Evolutionary conservation across 495 filamentous ascomycete species (phyloP).

Genomic region (Tuber melanosporum): DNA sequence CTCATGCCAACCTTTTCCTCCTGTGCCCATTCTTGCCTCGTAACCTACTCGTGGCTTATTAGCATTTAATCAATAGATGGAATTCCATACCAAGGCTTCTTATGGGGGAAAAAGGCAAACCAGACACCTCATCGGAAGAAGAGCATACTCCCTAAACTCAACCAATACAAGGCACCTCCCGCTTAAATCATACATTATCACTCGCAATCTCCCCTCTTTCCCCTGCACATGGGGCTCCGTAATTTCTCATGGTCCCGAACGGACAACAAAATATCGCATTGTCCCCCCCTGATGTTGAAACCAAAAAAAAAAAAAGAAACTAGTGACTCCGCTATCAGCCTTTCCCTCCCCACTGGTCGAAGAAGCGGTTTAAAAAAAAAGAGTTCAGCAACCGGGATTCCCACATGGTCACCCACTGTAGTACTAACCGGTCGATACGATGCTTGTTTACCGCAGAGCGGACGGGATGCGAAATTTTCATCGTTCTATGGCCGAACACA

Average conservation of each 20-base stretch:
- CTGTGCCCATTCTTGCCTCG: not conserved
- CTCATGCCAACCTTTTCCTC: not conserved
- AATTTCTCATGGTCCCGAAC: not conserved
- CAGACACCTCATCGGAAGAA: not conserved
- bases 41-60: not conserved
- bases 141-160: not conserved
- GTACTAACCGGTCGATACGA: conserved; percentile 1
- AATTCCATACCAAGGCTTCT: not conserved
- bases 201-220: not conserved
- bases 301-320: not conserved
- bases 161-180: not conserved
- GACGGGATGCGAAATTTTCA: conserved; percentile 6
- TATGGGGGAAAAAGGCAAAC: not conserved
- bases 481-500: conserved; percentile 5
- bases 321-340: not conserved
- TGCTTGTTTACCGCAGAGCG: conserved; percentile 2
- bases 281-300: not conserved
- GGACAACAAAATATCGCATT: not conserved
- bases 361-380: not conserved
- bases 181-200: not conserved
- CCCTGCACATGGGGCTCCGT: not conserved
- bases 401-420: conserved; percentile 1
- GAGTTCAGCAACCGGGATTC: conserved; percentile 2
- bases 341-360: not conserved
- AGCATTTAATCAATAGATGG: not conserved